These are phyloP conservation scores for Torrubiella hemipterigena DNA, from an alignment of 2,329 filamentous ascomycete genomes.

Conservation along the genomic window DNA sequence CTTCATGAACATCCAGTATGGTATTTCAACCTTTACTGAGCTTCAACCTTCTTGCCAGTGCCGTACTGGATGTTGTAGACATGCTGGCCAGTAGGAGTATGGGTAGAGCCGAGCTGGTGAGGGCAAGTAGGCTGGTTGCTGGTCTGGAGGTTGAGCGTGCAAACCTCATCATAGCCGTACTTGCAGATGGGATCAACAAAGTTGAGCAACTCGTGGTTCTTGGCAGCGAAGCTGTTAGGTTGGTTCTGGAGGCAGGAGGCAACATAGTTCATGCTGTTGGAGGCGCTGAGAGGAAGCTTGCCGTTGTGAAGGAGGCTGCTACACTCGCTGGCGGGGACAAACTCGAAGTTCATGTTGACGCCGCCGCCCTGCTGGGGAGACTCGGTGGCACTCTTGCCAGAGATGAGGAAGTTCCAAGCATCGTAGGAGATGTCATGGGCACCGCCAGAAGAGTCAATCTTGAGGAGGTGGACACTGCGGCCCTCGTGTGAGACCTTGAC, in stretches of 20 bases:
- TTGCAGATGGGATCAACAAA: conserved; percentile 37
- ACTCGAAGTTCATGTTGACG: conserved; percentile 37
- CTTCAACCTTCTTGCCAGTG: conserved; percentile 25
- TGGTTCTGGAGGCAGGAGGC: conserved; percentile 29
- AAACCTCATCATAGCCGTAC: conserved; percentile 37
- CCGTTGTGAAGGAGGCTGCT: conserved; percentile 32
- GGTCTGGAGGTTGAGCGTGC: conserved; percentile 31
- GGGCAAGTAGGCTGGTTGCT: conserved; percentile 41
- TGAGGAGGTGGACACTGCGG: conserved; percentile 43
- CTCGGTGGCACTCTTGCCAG: conserved; percentile 33
- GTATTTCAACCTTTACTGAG: conserved; percentile 8
- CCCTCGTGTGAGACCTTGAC: conserved; percentile 36
- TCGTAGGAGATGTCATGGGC: conserved; percentile 50
- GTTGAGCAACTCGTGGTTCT: conserved; percentile 42
- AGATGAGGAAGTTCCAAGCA: conserved; percentile 46
- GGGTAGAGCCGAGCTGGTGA: conserved; percentile 9
- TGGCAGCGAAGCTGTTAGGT: conserved; percentile 35
- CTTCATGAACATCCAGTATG: too few relatives aligned
- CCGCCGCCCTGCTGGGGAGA: conserved; percentile 36
- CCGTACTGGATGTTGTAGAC: conserved; percentile 42
- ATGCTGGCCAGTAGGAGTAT: conserved; percentile 14
- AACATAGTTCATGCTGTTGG: conserved; percentile 46
- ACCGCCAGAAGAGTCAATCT: conserved; percentile 42
- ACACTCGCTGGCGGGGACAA: conserved; percentile 35
- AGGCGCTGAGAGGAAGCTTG: conserved; percentile 41